phyloP scores from a whole-genome alignment of 768 basidiomycete genomes.

The Amanita inopinata region DNA sequence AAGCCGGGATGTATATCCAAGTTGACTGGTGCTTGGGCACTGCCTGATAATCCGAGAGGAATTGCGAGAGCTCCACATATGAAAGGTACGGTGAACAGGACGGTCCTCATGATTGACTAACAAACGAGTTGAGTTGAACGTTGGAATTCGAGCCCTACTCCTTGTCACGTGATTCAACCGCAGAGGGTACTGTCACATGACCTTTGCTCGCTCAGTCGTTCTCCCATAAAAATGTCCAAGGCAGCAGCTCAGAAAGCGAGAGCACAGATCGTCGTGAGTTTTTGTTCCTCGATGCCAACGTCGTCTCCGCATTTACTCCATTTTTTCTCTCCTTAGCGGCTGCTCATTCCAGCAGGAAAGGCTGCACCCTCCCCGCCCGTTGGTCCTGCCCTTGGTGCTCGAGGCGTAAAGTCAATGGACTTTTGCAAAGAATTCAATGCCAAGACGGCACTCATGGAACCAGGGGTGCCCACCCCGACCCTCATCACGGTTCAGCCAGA shows the following conservation, averaged over 20 bases:
- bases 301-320: slow-evolving; percentile 11
- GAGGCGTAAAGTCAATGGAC: slow-evolving; percentile 99
- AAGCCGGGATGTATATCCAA: slow-evolving; percentile 43
- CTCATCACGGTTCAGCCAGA: slow-evolving; percentile 90
- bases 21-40: slow-evolving; percentile 31
- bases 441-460: slow-evolving; percentile 79
- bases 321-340: slow-evolving; percentile 38
- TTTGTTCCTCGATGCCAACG: slow-evolving; percentile 8
- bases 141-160: neutral
- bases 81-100: slow-evolving; percentile 33
- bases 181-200: slow-evolving; percentile 11
- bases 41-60: slow-evolving; percentile 21
- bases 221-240: too few relatives aligned
- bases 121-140: neutral
- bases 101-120: slow-evolving; percentile 44
- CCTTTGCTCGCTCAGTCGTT: too few relatives aligned
- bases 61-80: slow-evolving; percentile 32
- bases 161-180: too few relatives aligned
- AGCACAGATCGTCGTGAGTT: slow-evolving; percentile 69
- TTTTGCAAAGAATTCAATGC: slow-evolving; percentile 99
- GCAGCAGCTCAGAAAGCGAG: slow-evolving; percentile 41
- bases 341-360: slow-evolving; percentile 87
- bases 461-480: slow-evolving; percentile 86
- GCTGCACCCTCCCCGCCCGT: slow-evolving; percentile 95
- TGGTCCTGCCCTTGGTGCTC: slow-evolving; percentile 93